Percentiles rank a stretch among this genome's conserved stretches.
Conservation (phyloP, 169 alveolate species). For the Cryptosporidium ubiquitum region DNA sequence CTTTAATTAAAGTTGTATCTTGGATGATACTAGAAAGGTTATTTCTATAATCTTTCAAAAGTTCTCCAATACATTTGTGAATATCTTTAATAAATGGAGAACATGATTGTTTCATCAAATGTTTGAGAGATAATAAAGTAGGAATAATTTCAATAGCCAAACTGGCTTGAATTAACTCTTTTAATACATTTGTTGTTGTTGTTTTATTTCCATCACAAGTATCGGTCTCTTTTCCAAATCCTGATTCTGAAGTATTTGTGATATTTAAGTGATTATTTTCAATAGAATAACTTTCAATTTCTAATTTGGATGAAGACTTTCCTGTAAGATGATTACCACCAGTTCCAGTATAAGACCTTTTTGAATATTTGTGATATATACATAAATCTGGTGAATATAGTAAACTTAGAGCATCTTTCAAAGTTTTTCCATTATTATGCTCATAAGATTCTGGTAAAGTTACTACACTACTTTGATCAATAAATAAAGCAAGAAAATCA, state of each 20-base stretch:
- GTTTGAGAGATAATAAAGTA: constrained; percentile 53
- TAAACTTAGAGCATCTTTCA: constrained; percentile 33
- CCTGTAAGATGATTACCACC: neutral
- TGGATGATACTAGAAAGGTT: constrained; percentile 44
- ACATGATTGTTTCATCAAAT: constrained; percentile 65
- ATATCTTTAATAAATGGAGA: constrained; percentile 67
- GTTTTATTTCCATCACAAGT: neutral
- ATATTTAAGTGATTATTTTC: neutral
- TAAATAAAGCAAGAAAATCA: constrained; percentile 61
- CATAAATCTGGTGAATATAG: constrained; percentile 54
- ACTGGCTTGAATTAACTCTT: constrained; percentile 71
- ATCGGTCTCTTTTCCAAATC: neutral
- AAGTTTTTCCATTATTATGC: constrained; percentile 48
- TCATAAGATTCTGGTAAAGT: constrained; percentile 62
- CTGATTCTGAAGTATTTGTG: neutral
- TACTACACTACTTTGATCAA: constrained; percentile 51
- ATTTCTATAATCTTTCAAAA: constrained; percentile 64
- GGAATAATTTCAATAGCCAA: constrained; percentile 70
- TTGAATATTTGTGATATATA: constrained; percentile 70
- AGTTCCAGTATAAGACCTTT: neutral
- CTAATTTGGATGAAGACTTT: constrained; percentile 2
- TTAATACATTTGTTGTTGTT: constrained; percentile 8
- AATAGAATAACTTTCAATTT: neutral
- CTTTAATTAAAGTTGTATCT: constrained; percentile 61
- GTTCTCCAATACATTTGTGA: constrained; percentile 71